Base-by-base conservation (phyloP, 2,329 filamentous ascomycete genomes). In the Teratosphaeria viscida region DNA sequence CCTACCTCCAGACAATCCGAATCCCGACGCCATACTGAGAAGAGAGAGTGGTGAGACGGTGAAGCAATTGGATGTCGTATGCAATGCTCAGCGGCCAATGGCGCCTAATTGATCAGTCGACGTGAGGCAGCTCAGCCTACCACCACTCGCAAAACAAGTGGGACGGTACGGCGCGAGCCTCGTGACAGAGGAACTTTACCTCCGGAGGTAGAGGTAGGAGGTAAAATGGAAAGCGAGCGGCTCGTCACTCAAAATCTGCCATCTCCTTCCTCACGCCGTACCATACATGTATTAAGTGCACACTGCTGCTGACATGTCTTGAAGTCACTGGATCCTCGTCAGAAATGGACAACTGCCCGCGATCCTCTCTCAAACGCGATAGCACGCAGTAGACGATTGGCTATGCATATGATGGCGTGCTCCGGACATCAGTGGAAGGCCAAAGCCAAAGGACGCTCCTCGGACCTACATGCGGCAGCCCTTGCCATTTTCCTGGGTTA, bases 21-120 rank as follows among this genome's bases (percentile, higher is more conserved):
- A 60, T 35, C 58, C 58, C 19, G 58, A 60, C 54, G 58, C 54
- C 58, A 60, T 60, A 14, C 23, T 57, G 16, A 19, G n/a, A 10
- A 49, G 43, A 49, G 19, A n/a, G 43, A 49, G 2, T 49, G 14
- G 43, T n/a, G 43, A n/a, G 43, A 16, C 19, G 3, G n/a, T n/a
- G 16, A 19, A 49, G 43, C 8, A 12, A 2, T 23, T 19, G 8
- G n/a, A 19, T 49, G 43, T n/a, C 16, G 8, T 47, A 47, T 19
- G 43, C 43, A n/a, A 49, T 49, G n/a, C 19, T 49, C 16, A n/a
- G 6, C 43, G 43, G n/a, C 43, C 43, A 49, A 23, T 49, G 43
- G 43, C 43, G 8, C 43, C 6, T 32, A 6, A 23, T 23, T 23
- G 23, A 23, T 23, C 43, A 6, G 19, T n/a, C 23, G 43, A 49